Percentiles rank a stretch among this genome's conserved stretches.
Evolutionary conservation across 805 yeast species (phyloP).

Genomic region (Ogataea haglerorum): DNA sequence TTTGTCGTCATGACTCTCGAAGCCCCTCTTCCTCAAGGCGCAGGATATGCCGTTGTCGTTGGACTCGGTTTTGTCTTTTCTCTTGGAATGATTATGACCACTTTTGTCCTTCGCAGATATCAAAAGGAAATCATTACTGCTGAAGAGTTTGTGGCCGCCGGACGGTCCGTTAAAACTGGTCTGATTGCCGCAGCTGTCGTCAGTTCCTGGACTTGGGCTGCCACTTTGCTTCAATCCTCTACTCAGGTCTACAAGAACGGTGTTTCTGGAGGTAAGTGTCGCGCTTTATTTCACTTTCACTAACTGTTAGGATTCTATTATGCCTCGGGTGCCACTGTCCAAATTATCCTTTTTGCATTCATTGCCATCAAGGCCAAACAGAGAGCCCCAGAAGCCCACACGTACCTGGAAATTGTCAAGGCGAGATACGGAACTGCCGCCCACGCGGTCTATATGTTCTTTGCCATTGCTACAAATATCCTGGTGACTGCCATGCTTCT

Average conservation of each 20-base stretch:
- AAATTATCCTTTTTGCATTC: conserved; percentile 80
- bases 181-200: conserved; percentile 88
- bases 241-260: conserved; percentile 79
- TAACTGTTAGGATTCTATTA: conserved; percentile 43
- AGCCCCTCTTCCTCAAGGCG: conserved; percentile 54
- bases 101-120: conserved; percentile 68
- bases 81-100: conserved; percentile 71
- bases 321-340: conserved; percentile 90
- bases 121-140: conserved; percentile 86
- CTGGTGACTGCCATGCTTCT: conserved; percentile 90
- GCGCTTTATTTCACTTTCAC: neutral
- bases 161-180: conserved; percentile 82
- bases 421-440: conserved; percentile 77
- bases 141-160: conserved; percentile 92
- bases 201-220: conserved; percentile 94
- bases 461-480: conserved; percentile 84
- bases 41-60: conserved; percentile 83
- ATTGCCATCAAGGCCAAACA: conserved; percentile 86
- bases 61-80: conserved; percentile 80
- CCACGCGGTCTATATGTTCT: conserved; percentile 68
- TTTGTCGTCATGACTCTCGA: conserved; percentile 11
- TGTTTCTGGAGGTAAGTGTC: conserved; percentile 49
- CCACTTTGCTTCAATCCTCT: conserved; percentile 69
- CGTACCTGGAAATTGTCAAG: conserved; percentile 80
- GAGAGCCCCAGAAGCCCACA: conserved; percentile 88